Base-by-base conservation (phyloP, 805 yeast genomes). In the Lachancea sp. region DNA sequence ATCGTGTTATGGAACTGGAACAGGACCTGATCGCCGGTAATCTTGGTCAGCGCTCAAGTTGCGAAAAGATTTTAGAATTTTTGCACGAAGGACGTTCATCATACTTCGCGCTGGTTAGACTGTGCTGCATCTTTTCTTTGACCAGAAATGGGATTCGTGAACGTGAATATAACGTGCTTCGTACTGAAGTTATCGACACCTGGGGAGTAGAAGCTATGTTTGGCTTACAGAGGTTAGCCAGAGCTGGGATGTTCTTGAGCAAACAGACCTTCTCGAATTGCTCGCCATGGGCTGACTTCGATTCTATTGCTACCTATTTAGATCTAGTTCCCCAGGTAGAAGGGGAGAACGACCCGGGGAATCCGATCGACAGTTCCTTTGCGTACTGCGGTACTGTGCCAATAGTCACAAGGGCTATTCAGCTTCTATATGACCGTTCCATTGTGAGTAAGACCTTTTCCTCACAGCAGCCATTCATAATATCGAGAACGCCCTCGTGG, bases 361-460 rank as follows among this genome's bases (percentile, higher is more conserved):
- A 48, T 7, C 57, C 55, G 0, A 40, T 28, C 20, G 60, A 56
- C 31, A 52, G 57, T 8, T 53, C 80, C 0, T 83, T 79, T 55
- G 78, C 87, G 1, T 77, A 83, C 45, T 83, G 96, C 4, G 92
- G 95, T 0, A 83, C 77, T 22, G 83, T 87, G 0, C 97, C 98
- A 2, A 58, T 90, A 4, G 64, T 77, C 2, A 70, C 79, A 3
- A 69, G 97, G 45, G 52, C 88, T 9, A 71, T 85, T 2, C 88
- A 89, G 61, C 63, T 78, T 16, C 68, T 83, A n/a, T 77, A 80
- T 48, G 73, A 71, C 36, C 63, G 89, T 31, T 71, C 74, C 20
- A 72, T 74, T 42, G 51, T 75, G 36, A 66, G 69, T 43, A 70
- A 55, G 32, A 40, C 50, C 18, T 56, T 51, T 40, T 45, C 54